Evolutionary conservation across 208 protist species (phyloP).

Genomic region (Strigomonas oncopelti): DNA sequence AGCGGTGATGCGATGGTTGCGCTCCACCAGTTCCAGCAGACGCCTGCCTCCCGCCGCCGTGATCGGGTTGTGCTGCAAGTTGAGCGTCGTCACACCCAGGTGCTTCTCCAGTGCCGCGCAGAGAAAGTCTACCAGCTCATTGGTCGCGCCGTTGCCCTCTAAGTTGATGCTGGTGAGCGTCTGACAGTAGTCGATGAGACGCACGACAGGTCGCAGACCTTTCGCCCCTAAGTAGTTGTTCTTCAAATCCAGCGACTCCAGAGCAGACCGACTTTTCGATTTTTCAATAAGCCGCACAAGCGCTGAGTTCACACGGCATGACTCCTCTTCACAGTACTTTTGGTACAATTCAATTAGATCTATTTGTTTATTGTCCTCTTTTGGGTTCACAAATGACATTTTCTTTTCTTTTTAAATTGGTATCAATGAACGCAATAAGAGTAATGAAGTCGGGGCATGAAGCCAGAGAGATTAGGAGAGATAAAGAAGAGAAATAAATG

Average conservation of each 20-base stretch:
- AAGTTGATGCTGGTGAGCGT: slow-evolving; percentile 74
- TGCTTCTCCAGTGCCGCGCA: slow-evolving; percentile 71
- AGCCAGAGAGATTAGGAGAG: not conserved
- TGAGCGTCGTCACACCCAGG: slow-evolving; percentile 56
- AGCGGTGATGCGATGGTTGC: slow-evolving; percentile 66
- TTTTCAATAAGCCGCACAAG: slow-evolving; percentile 62
- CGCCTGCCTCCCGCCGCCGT: slow-evolving; percentile 66
- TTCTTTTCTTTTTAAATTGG: not conserved
- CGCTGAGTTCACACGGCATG: slow-evolving; percentile 78
- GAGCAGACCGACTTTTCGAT: slow-evolving; percentile 6
- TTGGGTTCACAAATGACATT: not conserved
- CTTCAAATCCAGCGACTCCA: slow-evolving; percentile 38
- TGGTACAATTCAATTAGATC: slow-evolving; percentile 60
- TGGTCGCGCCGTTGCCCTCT: slow-evolving; percentile 79
- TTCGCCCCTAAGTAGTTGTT: slow-evolving; percentile 89
- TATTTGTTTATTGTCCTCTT: not conserved
- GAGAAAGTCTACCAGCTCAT: slow-evolving; percentile 59
- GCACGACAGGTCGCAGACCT: slow-evolving; percentile 75
- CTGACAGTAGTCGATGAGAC: slow-evolving; percentile 77
- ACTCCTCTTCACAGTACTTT: slow-evolving; percentile 69
- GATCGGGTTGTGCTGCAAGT: slow-evolving; percentile 79
- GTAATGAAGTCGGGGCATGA: too few relatives aligned
- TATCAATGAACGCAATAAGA: not conserved
- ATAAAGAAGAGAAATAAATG: not conserved
- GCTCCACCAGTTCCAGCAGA: slow-evolving; percentile 69